Base-by-base conservation (phyloP, 2,329 filamentous ascomycete species). In the Trichoderma hamatum region DNA sequence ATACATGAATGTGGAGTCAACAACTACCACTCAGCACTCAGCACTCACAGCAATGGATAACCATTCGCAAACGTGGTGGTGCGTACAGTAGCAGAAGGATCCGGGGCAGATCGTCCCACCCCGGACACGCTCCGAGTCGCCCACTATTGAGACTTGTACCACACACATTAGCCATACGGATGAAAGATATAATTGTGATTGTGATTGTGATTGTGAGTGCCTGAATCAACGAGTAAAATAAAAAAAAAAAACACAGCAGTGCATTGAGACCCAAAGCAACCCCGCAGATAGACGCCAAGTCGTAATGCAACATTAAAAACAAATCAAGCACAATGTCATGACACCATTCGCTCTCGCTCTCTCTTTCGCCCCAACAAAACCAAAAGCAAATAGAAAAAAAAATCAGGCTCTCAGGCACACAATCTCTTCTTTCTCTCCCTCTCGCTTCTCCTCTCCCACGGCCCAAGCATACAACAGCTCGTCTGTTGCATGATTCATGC, bases 231-330 rank as follows among this genome's bases (percentile, higher is more conserved):
- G 39, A 43, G 19, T 7, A 43, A n/a, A 19, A 43, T 43, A 19
- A 43, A 43, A 43, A 43, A 43, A n/a, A 36, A 21, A 19, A 49
- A 30, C n/a, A 46, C 26, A 26, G 32, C 52, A 65, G 28, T 52
- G 62, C 62, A 46, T 65, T 24, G 62, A 26, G 52, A 34, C 36
- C 62, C 62, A 65, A 65, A 46, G 24, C 34, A 65, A 65, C 62
- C 62, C 62, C 52, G n/a, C 62, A 65, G 36, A 65, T 56, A 46
- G 39, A 65, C 62, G 62, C 62, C 62, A 55, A 65, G 36, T 56
- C 52, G 62, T 65, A 26, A 65, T 65, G 62, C 62, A 65, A 55
- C 26, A 34, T 56, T 19, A 26, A n/a, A 65, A 65, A 49, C n/a
- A n/a, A n/a, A 65, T n/a, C 39, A 43, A 43, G 7, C 39, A 43